Evolutionary conservation across 352 stramenopile species (phyloP).

Genomic region (Pythium dissimile): DNA sequence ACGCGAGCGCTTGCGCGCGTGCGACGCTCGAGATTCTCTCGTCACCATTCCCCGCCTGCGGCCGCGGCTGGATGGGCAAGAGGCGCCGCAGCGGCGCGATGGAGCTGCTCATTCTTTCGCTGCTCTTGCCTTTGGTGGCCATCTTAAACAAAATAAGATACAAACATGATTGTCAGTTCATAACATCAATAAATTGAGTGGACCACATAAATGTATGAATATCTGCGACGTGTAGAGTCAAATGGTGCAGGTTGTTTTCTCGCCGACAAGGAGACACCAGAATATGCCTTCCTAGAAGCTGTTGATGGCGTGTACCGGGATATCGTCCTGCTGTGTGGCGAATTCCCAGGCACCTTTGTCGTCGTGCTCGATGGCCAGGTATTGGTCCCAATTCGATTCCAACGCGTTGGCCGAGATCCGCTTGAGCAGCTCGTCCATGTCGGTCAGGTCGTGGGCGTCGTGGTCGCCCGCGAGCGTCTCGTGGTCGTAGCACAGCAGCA

Average conservation of each 20-base stretch:
- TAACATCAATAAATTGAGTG: background rate
- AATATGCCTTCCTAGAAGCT: background rate
- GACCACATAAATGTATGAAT: background rate
- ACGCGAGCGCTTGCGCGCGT: constrained; percentile 1
- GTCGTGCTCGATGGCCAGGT: constrained; percentile 6
- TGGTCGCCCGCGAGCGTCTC: background rate
- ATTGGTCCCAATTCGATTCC: background rate
- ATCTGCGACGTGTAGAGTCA: constrained; percentile 6
- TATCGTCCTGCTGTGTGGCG: background rate
- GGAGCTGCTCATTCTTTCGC: too few relatives aligned
- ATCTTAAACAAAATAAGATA: too few relatives aligned
- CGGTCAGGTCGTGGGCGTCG: background rate
- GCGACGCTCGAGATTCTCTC: background rate
- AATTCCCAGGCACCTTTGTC: background rate
- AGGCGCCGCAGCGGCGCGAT: constrained; percentile 14
- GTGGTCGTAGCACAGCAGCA: constrained; percentile 6
- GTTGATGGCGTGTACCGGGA: constrained; percentile 3
- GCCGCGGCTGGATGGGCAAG: constrained; percentile 24
- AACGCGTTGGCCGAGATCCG: background rate
- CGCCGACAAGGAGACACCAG: background rate
- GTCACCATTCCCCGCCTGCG: background rate
- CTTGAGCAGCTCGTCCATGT: constrained; percentile 7
- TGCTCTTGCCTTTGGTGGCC: too few relatives aligned
- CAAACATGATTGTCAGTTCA: background rate
- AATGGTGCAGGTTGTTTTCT: background rate